Conservation (phyloP, 2,329 filamentous ascomycete species). For the Emergomyces pasteurianus region DNA sequence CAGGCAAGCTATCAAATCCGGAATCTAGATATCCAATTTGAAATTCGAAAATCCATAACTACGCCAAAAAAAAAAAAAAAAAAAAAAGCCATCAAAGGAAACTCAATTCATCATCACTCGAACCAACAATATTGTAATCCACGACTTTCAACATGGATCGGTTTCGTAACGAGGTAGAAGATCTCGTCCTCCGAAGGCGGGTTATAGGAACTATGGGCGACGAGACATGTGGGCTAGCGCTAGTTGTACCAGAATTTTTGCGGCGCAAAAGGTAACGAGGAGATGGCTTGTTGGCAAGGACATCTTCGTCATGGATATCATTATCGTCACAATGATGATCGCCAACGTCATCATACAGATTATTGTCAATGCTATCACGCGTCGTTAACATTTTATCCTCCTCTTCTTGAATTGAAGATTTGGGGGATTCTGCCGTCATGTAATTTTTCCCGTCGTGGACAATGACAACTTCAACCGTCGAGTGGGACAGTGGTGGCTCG, state of each 20-base stretch:
- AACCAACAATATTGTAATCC: not conserved
- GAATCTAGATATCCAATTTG: not conserved
- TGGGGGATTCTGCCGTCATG: not conserved
- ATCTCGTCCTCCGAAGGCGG: not conserved
- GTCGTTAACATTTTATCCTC: not conserved
- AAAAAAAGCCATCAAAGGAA: not conserved
- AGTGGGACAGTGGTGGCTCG: not conserved
- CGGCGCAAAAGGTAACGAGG: not conserved
- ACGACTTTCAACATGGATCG: not conserved
- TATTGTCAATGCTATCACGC: not conserved
- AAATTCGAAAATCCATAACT: not conserved
- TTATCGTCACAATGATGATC: not conserved
- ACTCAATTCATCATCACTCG: slow-evolving; percentile 4
- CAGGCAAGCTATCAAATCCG: not conserved
- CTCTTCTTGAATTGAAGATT: not conserved
- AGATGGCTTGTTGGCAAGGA: not conserved
- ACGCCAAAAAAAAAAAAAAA: no score
- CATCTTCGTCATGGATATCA: not conserved
- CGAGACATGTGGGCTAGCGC: not conserved
- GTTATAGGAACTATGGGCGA: not conserved
- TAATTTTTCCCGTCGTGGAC: not conserved
- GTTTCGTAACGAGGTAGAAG: not conserved
- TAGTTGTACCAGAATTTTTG: not conserved
- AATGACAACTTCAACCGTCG: not conserved
- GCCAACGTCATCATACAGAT: not conserved